A percentile compares a stretch with the other conserved stretches of the same genome.
Evolutionary conservation across 805 yeast species (phyloP).

Genomic region (Wickerhamomyces mucosus): DNA sequence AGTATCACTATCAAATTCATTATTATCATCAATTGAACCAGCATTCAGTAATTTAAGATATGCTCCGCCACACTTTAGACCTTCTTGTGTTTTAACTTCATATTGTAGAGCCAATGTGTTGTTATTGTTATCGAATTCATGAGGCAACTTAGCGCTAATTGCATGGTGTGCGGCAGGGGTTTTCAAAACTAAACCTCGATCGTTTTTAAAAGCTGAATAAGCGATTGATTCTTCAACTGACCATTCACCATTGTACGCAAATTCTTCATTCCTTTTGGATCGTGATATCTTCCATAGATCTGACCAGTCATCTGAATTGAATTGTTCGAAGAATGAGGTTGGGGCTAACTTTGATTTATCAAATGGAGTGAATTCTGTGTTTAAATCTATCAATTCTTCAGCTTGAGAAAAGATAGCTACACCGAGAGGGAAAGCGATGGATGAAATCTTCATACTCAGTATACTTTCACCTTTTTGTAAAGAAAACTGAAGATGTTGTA

Average conservation of each 20-base stretch:
- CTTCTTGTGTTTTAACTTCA: conserved; percentile 78
- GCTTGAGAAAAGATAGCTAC: conserved; percentile 14
- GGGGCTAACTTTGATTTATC: conserved; percentile 25
- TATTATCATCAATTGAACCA: conserved; percentile 26
- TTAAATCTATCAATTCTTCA: conserved; percentile 3
- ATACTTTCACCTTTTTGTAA: no score
- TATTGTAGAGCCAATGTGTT: conserved; percentile 76
- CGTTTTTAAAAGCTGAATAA: conserved; percentile 52
- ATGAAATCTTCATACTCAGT: conserved; percentile 19
- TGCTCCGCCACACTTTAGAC: conserved; percentile 82
- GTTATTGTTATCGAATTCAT: conserved; percentile 48
- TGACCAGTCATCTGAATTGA: conserved; percentile 30
- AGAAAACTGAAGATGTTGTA: no score
- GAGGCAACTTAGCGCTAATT: conserved; percentile 52
- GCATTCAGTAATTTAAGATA: conserved; percentile 64
- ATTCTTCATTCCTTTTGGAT: conserved; percentile 41
- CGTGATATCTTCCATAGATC: conserved; percentile 53
- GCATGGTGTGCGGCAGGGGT: conserved; percentile 77
- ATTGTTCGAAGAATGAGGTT: conserved; percentile 59
- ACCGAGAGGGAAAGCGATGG: conserved; percentile 17
- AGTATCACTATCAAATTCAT: conserved; percentile 51
- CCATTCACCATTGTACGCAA: conserved; percentile 70
- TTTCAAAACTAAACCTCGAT: conserved; percentile 69
- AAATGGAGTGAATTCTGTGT: conserved; percentile 28
- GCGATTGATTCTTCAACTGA: conserved; percentile 50